Conservation (phyloP, 495 filamentous ascomycete genomes). For the Talaromyces ruber region DNA sequence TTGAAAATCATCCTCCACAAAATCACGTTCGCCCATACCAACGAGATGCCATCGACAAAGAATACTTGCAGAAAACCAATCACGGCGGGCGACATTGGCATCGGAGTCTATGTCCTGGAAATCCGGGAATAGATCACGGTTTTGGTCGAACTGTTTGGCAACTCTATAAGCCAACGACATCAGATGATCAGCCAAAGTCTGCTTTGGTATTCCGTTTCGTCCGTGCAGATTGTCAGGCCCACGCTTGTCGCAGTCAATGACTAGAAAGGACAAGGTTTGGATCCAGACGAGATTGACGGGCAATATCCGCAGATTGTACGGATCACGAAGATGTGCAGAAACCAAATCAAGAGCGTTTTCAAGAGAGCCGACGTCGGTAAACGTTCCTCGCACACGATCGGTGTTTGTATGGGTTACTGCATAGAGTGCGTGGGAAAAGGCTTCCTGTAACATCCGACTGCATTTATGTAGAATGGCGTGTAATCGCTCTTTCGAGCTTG, state of each 20-base stretch:
- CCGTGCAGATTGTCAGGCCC: conserved; percentile 36
- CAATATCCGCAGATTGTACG: conserved; percentile 25
- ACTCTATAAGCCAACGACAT: conserved; percentile 32
- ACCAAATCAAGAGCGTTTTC: conserved; percentile 36
- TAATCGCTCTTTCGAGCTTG: conserved; percentile 54
- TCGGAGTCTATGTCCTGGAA: conserved; percentile 57
- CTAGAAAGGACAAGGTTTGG: conserved; percentile 35
- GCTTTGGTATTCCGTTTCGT: conserved; percentile 35
- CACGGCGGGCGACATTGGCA: conserved; percentile 58
- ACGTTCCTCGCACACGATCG: conserved; percentile 25
- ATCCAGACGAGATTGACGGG: conserved; percentile 33
- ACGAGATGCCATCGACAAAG: conserved; percentile 70
- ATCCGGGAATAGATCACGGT: conserved; percentile 23
- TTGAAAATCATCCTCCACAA: conserved; percentile 34
- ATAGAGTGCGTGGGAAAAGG: conserved; percentile 63
- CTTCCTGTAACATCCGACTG: conserved; percentile 53
- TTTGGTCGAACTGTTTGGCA: conserved; percentile 31
- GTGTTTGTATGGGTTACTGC: conserved; percentile 32
- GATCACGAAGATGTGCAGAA: conserved; percentile 48
- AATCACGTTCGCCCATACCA: conserved; percentile 54
- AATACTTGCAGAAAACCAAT: conserved; percentile 67
- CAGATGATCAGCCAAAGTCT: conserved; percentile 31
- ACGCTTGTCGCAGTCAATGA: conserved; percentile 35
- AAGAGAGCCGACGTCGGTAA: conserved; percentile 32
- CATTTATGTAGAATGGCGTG: conserved; percentile 53